These are phyloP conservation scores for Botrytis fragariae DNA, from an alignment of 2,329 filamentous ascomycete genomes.

Conservation along the genomic window DNA sequence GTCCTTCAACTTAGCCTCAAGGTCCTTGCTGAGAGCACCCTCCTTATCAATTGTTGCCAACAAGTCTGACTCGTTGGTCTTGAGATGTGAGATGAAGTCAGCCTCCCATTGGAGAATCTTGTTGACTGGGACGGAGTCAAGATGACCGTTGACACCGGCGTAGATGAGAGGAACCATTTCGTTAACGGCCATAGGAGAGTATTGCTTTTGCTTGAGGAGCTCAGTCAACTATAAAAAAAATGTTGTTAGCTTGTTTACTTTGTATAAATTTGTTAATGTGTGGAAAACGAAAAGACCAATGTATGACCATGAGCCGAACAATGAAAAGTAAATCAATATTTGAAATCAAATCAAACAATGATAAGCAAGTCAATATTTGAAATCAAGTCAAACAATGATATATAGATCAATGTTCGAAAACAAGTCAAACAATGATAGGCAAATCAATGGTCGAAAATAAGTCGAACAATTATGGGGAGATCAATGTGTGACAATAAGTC, in stretches of 20 bases:
- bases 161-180: conserved; percentile 99
- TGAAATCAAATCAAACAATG: not conserved
- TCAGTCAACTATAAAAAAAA: conserved; percentile 66
- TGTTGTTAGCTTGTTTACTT: conserved; percentile 33
- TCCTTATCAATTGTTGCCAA: conserved; percentile 89
- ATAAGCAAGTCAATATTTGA: not conserved
- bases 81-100: conserved; percentile 91
- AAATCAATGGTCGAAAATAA: too few species aligned
- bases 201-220: conserved; percentile 99
- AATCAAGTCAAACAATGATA: not conserved
- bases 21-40: conserved; percentile 92
- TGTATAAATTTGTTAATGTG: not conserved
- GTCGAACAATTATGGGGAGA: not conserved
- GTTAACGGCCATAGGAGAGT: conserved; percentile 96
- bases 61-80: conserved; percentile 83
- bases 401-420: too few species aligned
- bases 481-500: not conserved
- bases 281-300: not conserved
- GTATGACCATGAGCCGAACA: not conserved
- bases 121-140: conserved; percentile 83
- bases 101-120: conserved; percentile 93
- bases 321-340: too few species aligned
- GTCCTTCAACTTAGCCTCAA: conserved; percentile 79
- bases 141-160: conserved; percentile 96
- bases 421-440: too few species aligned